Evolutionary conservation across 345 rosid genomes (phyloP).

Genomic region (Cardamine chenopodiifolia): DNA sequence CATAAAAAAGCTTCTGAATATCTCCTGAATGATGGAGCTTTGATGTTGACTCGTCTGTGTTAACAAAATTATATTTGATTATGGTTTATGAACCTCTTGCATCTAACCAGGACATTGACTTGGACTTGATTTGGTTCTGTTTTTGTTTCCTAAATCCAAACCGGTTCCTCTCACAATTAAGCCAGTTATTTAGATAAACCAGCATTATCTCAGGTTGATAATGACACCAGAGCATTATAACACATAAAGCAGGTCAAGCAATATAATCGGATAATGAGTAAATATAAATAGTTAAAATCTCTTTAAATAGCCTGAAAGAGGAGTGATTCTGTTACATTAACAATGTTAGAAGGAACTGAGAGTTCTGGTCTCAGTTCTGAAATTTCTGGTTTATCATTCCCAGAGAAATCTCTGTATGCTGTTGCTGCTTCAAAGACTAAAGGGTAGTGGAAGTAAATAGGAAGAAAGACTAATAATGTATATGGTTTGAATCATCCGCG

Average conservation of each 20-base stretch:
- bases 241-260: slow-evolving; percentile 9
- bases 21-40: slow-evolving; percentile 17
- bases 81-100: slow-evolving; percentile 7
- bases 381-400: slow-evolving; percentile 32
- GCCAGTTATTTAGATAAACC: not conserved
- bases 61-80: not conserved
- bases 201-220: not conserved
- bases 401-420: slow-evolving; percentile 49
- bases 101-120: slow-evolving; percentile 13
- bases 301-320: slow-evolving; percentile 23
- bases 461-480: slow-evolving; percentile 24
- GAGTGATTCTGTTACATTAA: slow-evolving; percentile 32
- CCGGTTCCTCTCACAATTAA: not conserved
- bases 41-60: not conserved
- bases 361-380: slow-evolving; percentile 23
- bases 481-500: slow-evolving; percentile 60
- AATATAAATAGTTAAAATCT: slow-evolving; percentile 15
- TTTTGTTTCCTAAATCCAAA: not conserved
- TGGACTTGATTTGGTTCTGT: not conserved
- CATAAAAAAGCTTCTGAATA: slow-evolving; percentile 58
- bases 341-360: slow-evolving; percentile 39
- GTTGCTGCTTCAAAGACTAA: slow-evolving; percentile 54
- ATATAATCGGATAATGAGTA: not conserved
- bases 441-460: slow-evolving; percentile 22
- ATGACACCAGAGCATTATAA: not conserved